phyloP scores from a whole-genome alignment of 768 basidiomycete genomes.

The Leccinum aurantiacum region DNA sequence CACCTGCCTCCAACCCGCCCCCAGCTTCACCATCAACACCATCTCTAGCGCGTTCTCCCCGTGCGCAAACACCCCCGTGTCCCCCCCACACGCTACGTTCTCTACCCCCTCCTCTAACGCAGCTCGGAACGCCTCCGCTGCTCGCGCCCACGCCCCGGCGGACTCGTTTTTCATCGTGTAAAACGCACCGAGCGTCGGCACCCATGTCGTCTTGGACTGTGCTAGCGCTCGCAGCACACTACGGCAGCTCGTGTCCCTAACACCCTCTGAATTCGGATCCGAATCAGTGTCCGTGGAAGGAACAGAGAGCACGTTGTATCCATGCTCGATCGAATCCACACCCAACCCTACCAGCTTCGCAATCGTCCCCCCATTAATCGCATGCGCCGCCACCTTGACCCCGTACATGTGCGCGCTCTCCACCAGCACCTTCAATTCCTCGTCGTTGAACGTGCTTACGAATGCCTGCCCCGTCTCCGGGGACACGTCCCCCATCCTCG shows the following conservation, averaged over 20 bases:
- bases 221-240: constrained; percentile 21
- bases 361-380: constrained; percentile 36
- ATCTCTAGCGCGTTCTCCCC: constrained; percentile 62
- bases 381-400: constrained; percentile 61
- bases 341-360: constrained; percentile 28
- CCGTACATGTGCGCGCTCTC: constrained; percentile 49
- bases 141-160: constrained; percentile 39
- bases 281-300: background rate
- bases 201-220: constrained; percentile 43
- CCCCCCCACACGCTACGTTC: constrained; percentile 60
- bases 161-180: constrained; percentile 33
- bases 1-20: constrained; percentile 52
- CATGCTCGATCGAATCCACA: constrained; percentile 63
- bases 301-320: constrained; percentile 26
- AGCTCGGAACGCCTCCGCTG: constrained; percentile 41
- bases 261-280: background rate
- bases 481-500: constrained; percentile 45
- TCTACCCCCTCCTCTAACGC: constrained; percentile 45
- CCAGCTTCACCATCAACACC: constrained; percentile 56
- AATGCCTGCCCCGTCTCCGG: constrained; percentile 33
- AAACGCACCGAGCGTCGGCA: constrained; percentile 57
- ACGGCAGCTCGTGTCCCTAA: constrained; percentile 10
- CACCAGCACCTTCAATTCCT: constrained; percentile 52
- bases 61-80: constrained; percentile 64
- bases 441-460: constrained; percentile 44